Base-by-base conservation (phyloP, 441 rosid genomes). In the Iberis amara region DNA sequence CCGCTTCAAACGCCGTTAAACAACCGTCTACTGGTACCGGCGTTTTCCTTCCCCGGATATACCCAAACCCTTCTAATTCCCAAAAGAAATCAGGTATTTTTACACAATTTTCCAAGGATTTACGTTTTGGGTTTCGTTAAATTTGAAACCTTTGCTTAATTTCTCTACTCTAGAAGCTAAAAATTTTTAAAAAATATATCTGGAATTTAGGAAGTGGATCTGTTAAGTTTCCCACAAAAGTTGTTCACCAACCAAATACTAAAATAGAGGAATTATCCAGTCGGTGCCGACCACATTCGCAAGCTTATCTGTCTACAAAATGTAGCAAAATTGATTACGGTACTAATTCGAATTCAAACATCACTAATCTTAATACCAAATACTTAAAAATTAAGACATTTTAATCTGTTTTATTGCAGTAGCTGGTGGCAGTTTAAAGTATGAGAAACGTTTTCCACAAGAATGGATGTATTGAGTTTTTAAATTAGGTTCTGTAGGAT, bases 31-130 rank as follows among this genome's bases (percentile, higher is more conserved):
- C 76, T 15, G 96, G 96, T 2, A 90, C 96, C 15, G 97, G 97
- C n/a, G 96, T 90, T 8, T 90, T 90, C 75, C 65, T 87, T 58
- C 96, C 96, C 21, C 83, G 89, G 3, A 63, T 71, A 56, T 71
- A 68, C 8, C 73, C 73, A 10, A 40, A 59, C 52, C 71, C 79
- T 0, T 54, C 65, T 0, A 87, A 77, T 3, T 40, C 78, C n/a
- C 68, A 61, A 36, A 82, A 70, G 73, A 83, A 81, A 53, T 32
- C 80, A 60, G 81, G 92, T 83, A 52, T 2, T 3, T 42, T 49
- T 6, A 0, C 23, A 41, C 5, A 1, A 18, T 18, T 18, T 18
- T 18, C 3, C 21, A 18, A 1, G 2, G 21, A 18, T 18, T 26
- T 23, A 11, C 15, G 0, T 13, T 4, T 42, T 13, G 10, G 7